phyloP scores from a whole-genome alignment of 768 basidiomycete species.

The Aureoboletus auriporus region DNA sequence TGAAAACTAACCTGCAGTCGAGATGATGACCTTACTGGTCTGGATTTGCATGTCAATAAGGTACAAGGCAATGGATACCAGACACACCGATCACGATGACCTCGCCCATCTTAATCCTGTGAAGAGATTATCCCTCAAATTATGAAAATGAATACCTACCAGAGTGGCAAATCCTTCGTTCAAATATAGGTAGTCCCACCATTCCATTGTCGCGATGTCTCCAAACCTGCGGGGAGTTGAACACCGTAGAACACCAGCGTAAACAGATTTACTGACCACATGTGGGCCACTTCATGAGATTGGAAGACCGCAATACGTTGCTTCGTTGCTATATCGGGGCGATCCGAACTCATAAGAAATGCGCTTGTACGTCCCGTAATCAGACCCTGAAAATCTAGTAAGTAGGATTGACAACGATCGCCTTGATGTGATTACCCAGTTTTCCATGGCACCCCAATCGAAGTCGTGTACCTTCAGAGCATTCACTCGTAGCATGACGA shows the following conservation, averaged over 20 bases:
- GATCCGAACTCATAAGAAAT: conserved; percentile 76
- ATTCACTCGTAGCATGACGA: background rate
- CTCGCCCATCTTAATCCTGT: conserved; percentile 68
- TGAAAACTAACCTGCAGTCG: background rate
- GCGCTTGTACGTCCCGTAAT: conserved; percentile 86
- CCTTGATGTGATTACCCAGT: conserved; percentile 49
- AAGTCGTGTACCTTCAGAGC: conserved; percentile 69
- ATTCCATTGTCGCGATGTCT: conserved; percentile 89
- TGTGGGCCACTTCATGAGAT: conserved; percentile 84
- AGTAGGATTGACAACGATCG: background rate
- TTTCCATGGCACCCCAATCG: conserved; percentile 92
- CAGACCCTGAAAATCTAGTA: conserved; percentile 49
- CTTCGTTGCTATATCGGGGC: conserved; percentile 66
- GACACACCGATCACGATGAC: conserved; percentile 70
- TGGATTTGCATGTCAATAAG: conserved; percentile 23
- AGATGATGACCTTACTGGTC: conserved; percentile 47
- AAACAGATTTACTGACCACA: conserved; percentile 49
- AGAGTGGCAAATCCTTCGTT: conserved; percentile 90
- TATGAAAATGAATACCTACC: conserved; percentile 38
- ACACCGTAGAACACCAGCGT: background rate
- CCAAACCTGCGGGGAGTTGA: conserved; percentile 60
- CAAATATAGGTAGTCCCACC: conserved; percentile 85
- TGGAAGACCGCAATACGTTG: conserved; percentile 76
- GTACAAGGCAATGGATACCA: background rate
- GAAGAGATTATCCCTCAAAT: background rate